phyloP scores from a whole-genome alignment of 495 filamentous ascomycete species.

The Penicillium coffeae region DNA sequence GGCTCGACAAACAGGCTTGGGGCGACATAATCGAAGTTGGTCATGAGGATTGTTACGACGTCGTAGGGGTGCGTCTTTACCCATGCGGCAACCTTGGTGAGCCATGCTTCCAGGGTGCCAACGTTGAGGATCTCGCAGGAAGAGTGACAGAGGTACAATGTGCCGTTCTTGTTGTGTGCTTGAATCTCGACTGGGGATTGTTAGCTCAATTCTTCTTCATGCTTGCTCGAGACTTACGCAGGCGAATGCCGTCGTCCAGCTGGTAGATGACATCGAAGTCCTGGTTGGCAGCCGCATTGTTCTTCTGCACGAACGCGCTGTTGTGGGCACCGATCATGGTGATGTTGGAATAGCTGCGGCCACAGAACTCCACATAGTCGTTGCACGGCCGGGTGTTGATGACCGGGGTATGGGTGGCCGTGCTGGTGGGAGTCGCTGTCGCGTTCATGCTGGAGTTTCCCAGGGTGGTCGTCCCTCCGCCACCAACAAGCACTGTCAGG shows the following conservation, averaged over 20 bases:
- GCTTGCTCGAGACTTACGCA: constrained; percentile 43
- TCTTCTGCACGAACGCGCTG: constrained; percentile 68
- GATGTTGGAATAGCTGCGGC: constrained; percentile 80
- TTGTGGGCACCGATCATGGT: constrained; percentile 86
- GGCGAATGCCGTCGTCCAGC: constrained; percentile 82
- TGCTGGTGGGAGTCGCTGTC: constrained; percentile 31
- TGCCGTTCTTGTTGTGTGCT: constrained; percentile 63
- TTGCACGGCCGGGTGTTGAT: constrained; percentile 84
- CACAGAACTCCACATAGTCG: constrained; percentile 78
- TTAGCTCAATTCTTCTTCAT: constrained; percentile 1
- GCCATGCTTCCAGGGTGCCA: constrained; percentile 71
- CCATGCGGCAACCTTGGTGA: constrained; percentile 67
- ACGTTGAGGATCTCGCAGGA: constrained; percentile 74
- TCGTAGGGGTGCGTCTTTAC: constrained; percentile 76
- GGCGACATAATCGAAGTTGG: constrained; percentile 68
- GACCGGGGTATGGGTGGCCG: constrained; percentile 43
- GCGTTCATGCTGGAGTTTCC: constrained; percentile 47
- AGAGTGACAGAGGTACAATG: constrained; percentile 67
- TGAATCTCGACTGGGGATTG: constrained; percentile 67
- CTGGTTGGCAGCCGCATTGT: constrained; percentile 79
- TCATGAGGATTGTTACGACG: constrained; percentile 84
- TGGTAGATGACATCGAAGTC: constrained; percentile 63
- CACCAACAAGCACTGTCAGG: constrained; percentile 37
- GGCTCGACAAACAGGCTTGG: constrained; percentile 57
- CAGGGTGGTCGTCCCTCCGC: constrained; percentile 26